Conservation (phyloP, 2,329 filamentous ascomycete species). For the Diplodia intermedia region DNA sequence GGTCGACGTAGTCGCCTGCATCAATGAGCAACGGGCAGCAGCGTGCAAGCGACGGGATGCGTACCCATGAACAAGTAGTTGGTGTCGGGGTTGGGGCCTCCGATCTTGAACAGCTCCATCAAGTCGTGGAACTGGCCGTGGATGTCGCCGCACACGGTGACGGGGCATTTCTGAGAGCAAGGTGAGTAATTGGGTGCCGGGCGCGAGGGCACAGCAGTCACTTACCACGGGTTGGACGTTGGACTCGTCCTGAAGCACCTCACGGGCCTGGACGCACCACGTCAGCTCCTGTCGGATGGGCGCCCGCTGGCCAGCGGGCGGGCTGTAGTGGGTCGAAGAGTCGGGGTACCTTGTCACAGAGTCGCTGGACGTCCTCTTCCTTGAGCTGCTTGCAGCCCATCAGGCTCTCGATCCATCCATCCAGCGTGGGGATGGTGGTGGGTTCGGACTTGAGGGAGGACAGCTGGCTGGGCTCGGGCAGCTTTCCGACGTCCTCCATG, state of each 20-base stretch:
- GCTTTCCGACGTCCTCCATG: slow-evolving; percentile 92
- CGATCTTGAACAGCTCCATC: slow-evolving; percentile 99
- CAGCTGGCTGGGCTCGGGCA: slow-evolving; percentile 78
- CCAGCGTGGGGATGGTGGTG: slow-evolving; percentile 87
- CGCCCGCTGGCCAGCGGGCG: neutral
- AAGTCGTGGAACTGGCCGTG: slow-evolving; percentile 98
- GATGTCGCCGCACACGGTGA: slow-evolving; percentile 98
- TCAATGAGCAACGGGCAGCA: slow-evolving; percentile 29
- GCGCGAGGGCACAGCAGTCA: slow-evolving; percentile 33
- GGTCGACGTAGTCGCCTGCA: slow-evolving; percentile 94
- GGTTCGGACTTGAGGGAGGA: slow-evolving; percentile 74
- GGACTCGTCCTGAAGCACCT: slow-evolving; percentile 96
- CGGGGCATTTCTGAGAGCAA: slow-evolving; percentile 79
- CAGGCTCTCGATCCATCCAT: slow-evolving; percentile 98
- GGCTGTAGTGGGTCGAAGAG: neutral
- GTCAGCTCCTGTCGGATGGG: slow-evolving; percentile 25
- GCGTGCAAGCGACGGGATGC: slow-evolving; percentile 35
- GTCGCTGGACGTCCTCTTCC: slow-evolving; percentile 90
- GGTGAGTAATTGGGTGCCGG: slow-evolving; percentile 36
- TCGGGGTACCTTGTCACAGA: slow-evolving; percentile 86
- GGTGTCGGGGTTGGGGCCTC: slow-evolving; percentile 95
- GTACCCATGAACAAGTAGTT: slow-evolving; percentile 99
- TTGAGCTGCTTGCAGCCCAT: slow-evolving; percentile 99
- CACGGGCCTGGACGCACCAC: slow-evolving; percentile 71
- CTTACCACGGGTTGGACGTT: slow-evolving; percentile 98